Evolutionary conservation across 202 grass and related monocot species (phyloP), one percentile per base, ranked within the genome.

Genomic region (Digitaria exilis): DNA sequence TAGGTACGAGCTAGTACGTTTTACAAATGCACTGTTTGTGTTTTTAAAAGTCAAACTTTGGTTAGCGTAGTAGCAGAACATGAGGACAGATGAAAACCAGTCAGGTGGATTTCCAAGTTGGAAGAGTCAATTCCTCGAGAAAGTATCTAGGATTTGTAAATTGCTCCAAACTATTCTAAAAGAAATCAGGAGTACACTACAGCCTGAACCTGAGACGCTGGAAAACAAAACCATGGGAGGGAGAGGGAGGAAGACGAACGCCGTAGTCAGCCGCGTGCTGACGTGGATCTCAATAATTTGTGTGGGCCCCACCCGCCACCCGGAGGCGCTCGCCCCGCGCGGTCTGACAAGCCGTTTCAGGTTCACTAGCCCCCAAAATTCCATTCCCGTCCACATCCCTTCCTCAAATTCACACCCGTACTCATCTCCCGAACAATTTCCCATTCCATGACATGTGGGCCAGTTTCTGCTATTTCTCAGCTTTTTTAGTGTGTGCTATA

Each of bases 211-310:
- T 37, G 35, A n/a, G n/a, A 29, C n/a, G 21, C 26, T 3, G 22
- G 3, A 58, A 58, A 58, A 18, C 29, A 51, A 73, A 86, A 32
- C 26, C 37, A 37, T 24, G n/a, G 19, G n/a, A n/a, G 19, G 19
- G 5, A 39, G n/a, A n/a, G 6, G 7, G 37, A 39, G 37, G 46
- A 29, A 4, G 37, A 56, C 14, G 35, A 30, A 57, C 76, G n/a
- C 18, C n/a, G n/a, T n/a, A 7, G 35, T 7, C 29, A 49, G 75
- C 58, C 18, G 21, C 10, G 15, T 45, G 79, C 44, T 78, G 84
- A 79, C 84, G 84, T 90, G 88, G 79, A 67, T 52, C 59, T 68
- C 74, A 81, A 79, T 86, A 83, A 83, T 90, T 83, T 21, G 1
- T 0, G 17, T 1, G 84, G 83, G 59, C 11, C 83, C 87, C 80